Conservation (phyloP, 2,329 filamentous ascomycete species). For the Microdochium bolleyi region DNA sequence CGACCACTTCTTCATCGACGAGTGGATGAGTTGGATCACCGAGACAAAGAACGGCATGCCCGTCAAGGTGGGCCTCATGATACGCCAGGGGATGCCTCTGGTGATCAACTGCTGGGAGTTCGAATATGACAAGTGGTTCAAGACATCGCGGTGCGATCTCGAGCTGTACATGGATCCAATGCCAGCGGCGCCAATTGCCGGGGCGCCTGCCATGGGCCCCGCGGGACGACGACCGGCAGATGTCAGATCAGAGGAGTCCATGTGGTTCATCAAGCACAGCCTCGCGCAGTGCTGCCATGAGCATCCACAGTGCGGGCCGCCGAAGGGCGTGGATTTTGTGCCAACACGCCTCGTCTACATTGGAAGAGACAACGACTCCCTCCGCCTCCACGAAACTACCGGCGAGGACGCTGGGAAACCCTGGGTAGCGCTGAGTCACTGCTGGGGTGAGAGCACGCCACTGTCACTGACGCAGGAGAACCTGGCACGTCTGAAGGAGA, state of each 20-base stretch:
- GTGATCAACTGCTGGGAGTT: conserved; percentile 11
- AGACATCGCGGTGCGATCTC: conserved; percentile 7
- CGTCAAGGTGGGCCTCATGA: conserved; percentile 9
- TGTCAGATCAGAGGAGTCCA: conserved; percentile 6
- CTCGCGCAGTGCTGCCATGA: conserved; percentile 5
- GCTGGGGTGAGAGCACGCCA: conserved; percentile 8
- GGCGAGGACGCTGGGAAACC: conserved; percentile 1
- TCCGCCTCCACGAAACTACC: conserved; percentile 3
- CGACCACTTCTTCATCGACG: conserved; percentile 9
- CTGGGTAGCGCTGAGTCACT: conserved; percentile 9
- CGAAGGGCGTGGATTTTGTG: conserved; percentile 2
- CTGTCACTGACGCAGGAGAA: conserved; percentile 5
- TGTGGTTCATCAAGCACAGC: conserved; percentile 9
- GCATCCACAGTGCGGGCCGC: conserved; percentile 3
- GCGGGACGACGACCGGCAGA: conserved; percentile 4
- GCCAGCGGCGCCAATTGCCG: conserved; percentile 4
- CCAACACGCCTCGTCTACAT: conserved; percentile 6
- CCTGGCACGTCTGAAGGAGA: conserved; percentile 3
- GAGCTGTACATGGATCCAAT: conserved; percentile 9
- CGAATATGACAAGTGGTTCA: conserved; percentile 9
- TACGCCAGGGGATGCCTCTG: conserved; percentile 7
- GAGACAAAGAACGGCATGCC: conserved; percentile 10
- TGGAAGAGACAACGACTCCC: conserved; percentile 4
- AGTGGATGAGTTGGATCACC: conserved; percentile 10
- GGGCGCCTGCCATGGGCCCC: conserved; percentile 5